A percentile compares a stretch with the other conserved stretches of the same genome.
phyloP scores from a whole-genome alignment of 805 yeast genomes.

The Wickerhamiella dianesei region DNA sequence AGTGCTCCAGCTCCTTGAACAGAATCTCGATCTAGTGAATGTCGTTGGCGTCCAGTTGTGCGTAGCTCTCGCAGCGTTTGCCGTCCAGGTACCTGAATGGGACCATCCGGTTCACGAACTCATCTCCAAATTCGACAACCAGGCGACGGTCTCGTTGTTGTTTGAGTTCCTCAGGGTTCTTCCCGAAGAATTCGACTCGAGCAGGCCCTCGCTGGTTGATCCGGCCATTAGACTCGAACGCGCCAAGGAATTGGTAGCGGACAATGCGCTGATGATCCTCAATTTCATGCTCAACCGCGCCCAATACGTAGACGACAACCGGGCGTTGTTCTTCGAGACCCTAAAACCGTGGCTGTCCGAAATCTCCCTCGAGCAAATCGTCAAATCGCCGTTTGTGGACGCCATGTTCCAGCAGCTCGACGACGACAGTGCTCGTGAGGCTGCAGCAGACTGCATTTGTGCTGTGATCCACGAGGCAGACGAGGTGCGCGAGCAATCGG shows the following conservation, averaged over 20 bases:
- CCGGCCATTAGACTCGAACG: conserved; percentile 26
- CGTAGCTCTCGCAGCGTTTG: conserved; percentile 66
- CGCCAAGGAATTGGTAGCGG: conserved; percentile 45
- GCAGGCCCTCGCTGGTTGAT: conserved; percentile 42
- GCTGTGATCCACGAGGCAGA: conserved; percentile 70
- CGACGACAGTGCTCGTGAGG: conserved; percentile 58
- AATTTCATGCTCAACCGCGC: conserved; percentile 35
- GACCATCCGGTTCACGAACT: conserved; percentile 54
- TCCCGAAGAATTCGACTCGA: conserved; percentile 87
- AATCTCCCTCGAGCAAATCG: conserved; percentile 57
- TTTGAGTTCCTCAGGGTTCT: conserved; percentile 71
- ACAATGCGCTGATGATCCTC: conserved; percentile 57
- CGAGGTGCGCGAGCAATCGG: conserved; percentile 40
- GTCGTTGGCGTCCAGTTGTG: conserved; percentile 73
- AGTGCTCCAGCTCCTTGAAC: conserved; percentile 42
- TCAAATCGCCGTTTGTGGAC: conserved; percentile 50
- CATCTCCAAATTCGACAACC: conserved; percentile 31
- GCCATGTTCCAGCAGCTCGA: conserved; percentile 51
- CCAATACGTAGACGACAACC: conserved; percentile 28
- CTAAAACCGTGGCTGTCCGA: conserved; percentile 86
- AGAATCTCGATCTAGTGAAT: conserved; percentile 32
- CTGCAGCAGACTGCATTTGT: conserved; percentile 75
- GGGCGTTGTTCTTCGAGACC: conserved; percentile 49
- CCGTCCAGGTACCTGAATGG: conserved; percentile 72
- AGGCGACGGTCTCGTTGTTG: conserved; percentile 31